Evolutionary conservation across 2,329 filamentous ascomycete genomes (phyloP).

Genomic region (Aschersonia sp.): DNA sequence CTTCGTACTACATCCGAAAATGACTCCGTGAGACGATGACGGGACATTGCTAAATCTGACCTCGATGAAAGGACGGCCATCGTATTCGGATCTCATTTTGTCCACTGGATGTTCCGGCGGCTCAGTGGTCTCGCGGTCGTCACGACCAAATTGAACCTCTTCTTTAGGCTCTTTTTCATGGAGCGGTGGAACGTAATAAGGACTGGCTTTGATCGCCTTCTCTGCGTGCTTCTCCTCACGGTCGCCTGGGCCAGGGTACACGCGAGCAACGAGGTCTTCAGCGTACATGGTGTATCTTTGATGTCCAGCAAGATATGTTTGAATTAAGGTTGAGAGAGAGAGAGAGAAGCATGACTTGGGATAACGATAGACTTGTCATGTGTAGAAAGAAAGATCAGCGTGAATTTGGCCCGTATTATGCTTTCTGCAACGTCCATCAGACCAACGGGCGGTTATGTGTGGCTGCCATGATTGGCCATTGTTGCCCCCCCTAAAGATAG

Average conservation of each 20-base stretch:
- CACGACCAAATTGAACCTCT: conserved; percentile 1
- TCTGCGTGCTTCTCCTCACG: neutral
- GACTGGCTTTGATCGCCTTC: neutral
- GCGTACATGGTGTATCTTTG: conserved; percentile 1
- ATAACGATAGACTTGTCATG: too few species aligned
- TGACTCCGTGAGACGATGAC: conserved; percentile 4
- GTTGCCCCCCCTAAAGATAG: too few species aligned
- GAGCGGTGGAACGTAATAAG: neutral
- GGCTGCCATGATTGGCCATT: too few species aligned
- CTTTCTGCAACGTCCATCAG: too few species aligned
- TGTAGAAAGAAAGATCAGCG: too few species aligned
- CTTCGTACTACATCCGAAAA: conserved; percentile 6
- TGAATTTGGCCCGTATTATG: too few species aligned
- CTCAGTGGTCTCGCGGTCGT: conserved; percentile 3
- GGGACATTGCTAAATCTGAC: conserved; percentile 7
- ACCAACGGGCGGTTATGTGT: too few species aligned
- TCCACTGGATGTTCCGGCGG: neutral
- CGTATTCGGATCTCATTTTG: neutral
- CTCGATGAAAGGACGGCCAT: conserved; percentile 1
- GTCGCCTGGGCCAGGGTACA: neutral
- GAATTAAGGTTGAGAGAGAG: neutral
- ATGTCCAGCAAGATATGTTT: neutral
- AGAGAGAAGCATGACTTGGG: too few species aligned
- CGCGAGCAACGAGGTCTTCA: conserved; percentile 4
- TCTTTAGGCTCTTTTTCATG: neutral